These are phyloP conservation scores for Eryngium alpinum DNA, from an alignment of 140 eudicot genomes.

Conservation along the genomic window DNA sequence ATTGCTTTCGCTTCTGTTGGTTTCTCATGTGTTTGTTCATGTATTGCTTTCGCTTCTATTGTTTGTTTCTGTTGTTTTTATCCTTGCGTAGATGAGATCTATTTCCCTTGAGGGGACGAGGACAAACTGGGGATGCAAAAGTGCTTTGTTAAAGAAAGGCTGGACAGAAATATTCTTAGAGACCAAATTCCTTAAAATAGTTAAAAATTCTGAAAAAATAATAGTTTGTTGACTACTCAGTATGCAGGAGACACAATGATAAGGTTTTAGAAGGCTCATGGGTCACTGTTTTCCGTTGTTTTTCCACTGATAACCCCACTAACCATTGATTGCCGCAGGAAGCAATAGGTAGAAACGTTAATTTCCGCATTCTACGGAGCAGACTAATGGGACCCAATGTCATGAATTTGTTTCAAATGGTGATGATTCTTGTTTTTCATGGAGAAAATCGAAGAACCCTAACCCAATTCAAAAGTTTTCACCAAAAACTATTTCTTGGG, in stretches of 20 bases:
- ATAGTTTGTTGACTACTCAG: not conserved
- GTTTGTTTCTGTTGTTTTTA: too few species aligned
- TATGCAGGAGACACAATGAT: conserved; percentile 4
- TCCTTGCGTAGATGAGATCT: not conserved
- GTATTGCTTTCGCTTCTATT: not conserved
- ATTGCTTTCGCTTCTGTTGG: not conserved
- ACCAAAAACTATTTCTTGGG: too few species aligned
- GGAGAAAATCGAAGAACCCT: not conserved
- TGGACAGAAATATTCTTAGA: not conserved
- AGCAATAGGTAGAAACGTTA: not conserved
- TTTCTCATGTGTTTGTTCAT: not conserved
- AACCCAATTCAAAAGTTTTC: not conserved
- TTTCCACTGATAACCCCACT: not conserved
- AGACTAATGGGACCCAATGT: conserved; percentile 5
- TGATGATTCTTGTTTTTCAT: not conserved
- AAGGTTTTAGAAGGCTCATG: not conserved
- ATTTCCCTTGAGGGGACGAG: not conserved
- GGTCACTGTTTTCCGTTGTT: not conserved
- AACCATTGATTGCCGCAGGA: not conserved
- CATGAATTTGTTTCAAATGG: not conserved
- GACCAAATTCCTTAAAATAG: not conserved
- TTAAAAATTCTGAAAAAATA: not conserved
- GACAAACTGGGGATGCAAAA: not conserved
- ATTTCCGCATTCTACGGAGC: conserved; percentile 13
- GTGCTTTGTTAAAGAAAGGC: not conserved